Percentiles rank a stretch among this genome's conserved stretches.
These are phyloP conservation scores for Cladorrhinum sp. DNA, from an alignment of 2,329 filamentous ascomycete genomes.

Conservation along the genomic window DNA sequence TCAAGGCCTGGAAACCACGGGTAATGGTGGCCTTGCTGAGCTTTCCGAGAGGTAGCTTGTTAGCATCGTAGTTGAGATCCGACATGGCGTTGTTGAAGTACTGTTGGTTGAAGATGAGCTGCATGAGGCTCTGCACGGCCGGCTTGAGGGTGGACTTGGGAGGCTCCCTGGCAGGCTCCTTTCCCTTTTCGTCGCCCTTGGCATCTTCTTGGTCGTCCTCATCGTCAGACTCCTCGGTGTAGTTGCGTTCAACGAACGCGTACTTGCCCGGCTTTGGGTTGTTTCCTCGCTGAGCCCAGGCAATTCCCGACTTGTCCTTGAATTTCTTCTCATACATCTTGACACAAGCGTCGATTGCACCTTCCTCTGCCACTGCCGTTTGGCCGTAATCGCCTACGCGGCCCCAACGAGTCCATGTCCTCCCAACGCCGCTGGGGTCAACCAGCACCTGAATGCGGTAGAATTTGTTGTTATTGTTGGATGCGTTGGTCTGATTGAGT, in stretches of 20 bases:
- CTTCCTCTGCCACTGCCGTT: conserved; percentile 41
- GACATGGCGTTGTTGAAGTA: conserved; percentile 67
- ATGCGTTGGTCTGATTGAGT: conserved; percentile 72
- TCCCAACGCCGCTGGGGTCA: conserved; percentile 41
- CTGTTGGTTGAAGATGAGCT: conserved; percentile 77
- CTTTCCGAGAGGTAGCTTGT: conserved; percentile 81
- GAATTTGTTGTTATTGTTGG: conserved; percentile 78
- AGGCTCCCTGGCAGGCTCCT: conserved; percentile 34
- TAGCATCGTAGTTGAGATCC: conserved; percentile 66
- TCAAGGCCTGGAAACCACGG: conserved; percentile 72
- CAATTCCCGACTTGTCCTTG: conserved; percentile 57
- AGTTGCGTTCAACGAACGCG: conserved; percentile 75
- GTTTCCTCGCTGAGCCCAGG: conserved; percentile 51
- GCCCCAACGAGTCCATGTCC: conserved; percentile 77
- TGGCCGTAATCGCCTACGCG: conserved; percentile 64
- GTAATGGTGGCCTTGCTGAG: conserved; percentile 75
- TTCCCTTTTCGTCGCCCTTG: conserved; percentile 38
- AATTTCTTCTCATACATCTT: conserved; percentile 59
- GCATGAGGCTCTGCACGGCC: conserved; percentile 66
- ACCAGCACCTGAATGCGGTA: conserved; percentile 67
- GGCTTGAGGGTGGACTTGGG: conserved; percentile 56
- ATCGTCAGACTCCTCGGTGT: conserved; percentile 65
- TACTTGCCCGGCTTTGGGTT: conserved; percentile 67
- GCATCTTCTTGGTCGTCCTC: conserved; percentile 44
- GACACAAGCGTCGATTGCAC: conserved; percentile 43